Percentiles rank a stretch among this genome's conserved stretches.
Conservation (phyloP, 805 yeast genomes). For the Debaryomyces tyrocola region DNA sequence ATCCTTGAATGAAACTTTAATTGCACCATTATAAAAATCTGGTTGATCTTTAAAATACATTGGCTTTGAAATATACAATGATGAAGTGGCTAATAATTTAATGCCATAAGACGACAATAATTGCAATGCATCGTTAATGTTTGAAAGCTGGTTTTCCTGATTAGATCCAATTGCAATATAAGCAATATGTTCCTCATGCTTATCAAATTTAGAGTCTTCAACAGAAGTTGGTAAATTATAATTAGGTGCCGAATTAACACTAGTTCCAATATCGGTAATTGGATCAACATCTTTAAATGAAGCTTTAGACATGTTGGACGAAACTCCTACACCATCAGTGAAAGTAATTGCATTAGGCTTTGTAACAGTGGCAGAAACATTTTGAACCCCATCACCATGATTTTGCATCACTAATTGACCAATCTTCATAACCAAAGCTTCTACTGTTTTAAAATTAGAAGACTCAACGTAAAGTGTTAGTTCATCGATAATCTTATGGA, state of each 20-base stretch:
- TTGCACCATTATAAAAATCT: slow-evolving; percentile 80
- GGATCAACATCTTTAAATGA: slow-evolving; percentile 35
- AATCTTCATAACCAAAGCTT: slow-evolving; percentile 78
- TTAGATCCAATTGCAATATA: slow-evolving; percentile 91
- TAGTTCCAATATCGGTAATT: slow-evolving; percentile 11
- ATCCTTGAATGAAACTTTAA: slow-evolving; percentile 60
- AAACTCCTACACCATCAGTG: slow-evolving; percentile 90
- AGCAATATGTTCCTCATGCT: slow-evolving; percentile 45
- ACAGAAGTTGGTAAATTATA: slow-evolving; percentile 35
- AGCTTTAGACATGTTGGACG: slow-evolving; percentile 49
- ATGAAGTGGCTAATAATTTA: slow-evolving; percentile 60
- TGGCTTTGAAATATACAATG: slow-evolving; percentile 85
- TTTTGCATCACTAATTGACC: slow-evolving; percentile 55
- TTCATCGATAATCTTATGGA: slow-evolving; percentile 44
- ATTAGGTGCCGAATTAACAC: slow-evolving; percentile 6
- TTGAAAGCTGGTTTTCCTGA: slow-evolving; percentile 65
- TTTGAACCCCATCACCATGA: slow-evolving; percentile 29
- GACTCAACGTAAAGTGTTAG: slow-evolving; percentile 64
- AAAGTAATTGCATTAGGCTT: slow-evolving; percentile 88
- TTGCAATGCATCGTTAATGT: slow-evolving; percentile 57
- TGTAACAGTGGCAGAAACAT: slow-evolving; percentile 60
- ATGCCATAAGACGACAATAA: slow-evolving; percentile 44
- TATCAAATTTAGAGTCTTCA: slow-evolving; percentile 7
- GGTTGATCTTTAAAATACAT: slow-evolving; percentile 86
- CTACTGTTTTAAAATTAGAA: slow-evolving; percentile 89